Base-by-base conservation (phyloP, 257 asterid genomes). In the Plantago major region DNA sequence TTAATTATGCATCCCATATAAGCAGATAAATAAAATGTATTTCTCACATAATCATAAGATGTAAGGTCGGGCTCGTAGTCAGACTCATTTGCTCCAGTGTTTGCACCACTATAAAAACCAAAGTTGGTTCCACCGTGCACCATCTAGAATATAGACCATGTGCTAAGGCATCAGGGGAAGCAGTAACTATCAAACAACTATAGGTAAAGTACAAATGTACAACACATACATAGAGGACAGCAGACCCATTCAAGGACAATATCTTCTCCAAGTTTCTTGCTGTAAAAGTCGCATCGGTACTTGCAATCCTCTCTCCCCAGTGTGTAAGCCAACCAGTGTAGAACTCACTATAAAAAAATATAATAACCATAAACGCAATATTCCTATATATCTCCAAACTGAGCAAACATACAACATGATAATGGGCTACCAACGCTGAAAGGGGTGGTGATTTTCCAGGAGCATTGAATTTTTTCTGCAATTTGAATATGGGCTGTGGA, bases 251-350 rank as follows among this genome's bases (percentile, higher is more conserved):
- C 71, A 68, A 77, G 3, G 86, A 74, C 73, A 89, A 82, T 65
- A 92, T 84, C 73, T 75, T 84, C 58, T 84, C 99, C 78, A 92
- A 76, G 79, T 71, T 73, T 46, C 65, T 42, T 67, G 97, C 95
- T 33, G 97, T 86, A 63, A 63, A 77, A 69, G 71, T 47, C 53
- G 99, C 94, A 77, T 73, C 94, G 11, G 99, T 86, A 66, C 75
- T 84, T 58, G 97, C 96, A 62, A 78, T 76, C 12, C 70, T 81
- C 74, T 92, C 99, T 65, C 93, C 93, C 99, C 97, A 89, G 67
- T 92, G 99, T 14, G 99, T 89, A 67, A 92, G 96, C 99, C 97
- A 92, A 45, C 99, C 99, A 44, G 99, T 89, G 62, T 92, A 92
- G 67, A 89, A 92, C 79, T 92, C 99, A 52, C 99, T 92, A 74